phyloP scores from a whole-genome alignment of 2,329 filamentous ascomycete genomes.

The Mycosphaerella arachidis region DNA sequence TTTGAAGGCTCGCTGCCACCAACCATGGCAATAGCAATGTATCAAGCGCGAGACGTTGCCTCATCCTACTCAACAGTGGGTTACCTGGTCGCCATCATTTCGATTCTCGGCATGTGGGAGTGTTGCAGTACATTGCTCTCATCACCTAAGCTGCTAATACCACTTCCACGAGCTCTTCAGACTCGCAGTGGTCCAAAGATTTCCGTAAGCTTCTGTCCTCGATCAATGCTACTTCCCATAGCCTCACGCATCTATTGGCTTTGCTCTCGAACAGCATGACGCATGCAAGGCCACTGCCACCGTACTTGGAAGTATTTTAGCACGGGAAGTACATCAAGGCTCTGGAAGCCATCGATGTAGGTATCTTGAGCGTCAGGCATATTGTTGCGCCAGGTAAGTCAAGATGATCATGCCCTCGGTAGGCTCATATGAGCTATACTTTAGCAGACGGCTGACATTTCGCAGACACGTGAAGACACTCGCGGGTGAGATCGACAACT shows the following conservation, averaged over 20 bases:
- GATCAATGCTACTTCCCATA: conserved; percentile 59
- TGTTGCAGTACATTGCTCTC: conserved; percentile 63
- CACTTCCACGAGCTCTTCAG: conserved; percentile 41
- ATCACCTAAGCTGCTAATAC: conserved; percentile 60
- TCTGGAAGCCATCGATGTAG: conserved; percentile 54
- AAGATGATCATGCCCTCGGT: not conserved
- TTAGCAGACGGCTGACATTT: conserved; percentile 28
- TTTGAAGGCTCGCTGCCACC: conserved; percentile 35
- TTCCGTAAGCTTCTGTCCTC: conserved; percentile 54
- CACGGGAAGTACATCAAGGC: conserved; percentile 56
- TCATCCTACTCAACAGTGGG: conserved; percentile 52
- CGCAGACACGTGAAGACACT: conserved; percentile 53
- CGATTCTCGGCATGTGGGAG: conserved; percentile 58
- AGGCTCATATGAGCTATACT: not conserved
- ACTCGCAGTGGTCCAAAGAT: conserved; percentile 55
- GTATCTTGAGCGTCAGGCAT: conserved; percentile 59
- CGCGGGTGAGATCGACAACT: conserved; percentile 69
- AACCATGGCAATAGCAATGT: conserved; percentile 33
- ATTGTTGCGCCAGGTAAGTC: conserved; percentile 56
- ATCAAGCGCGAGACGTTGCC: conserved; percentile 47
- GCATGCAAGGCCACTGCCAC: conserved; percentile 64
- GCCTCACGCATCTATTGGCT: conserved; percentile 63
- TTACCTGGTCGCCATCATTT: conserved; percentile 62
- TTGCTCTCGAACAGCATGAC: conserved; percentile 64
- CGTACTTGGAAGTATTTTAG: conserved; percentile 61